Evolutionary conservation across 257 asterid species (phyloP), one percentile per base, ranked within the genome.

Genomic region (Salvia hispanica): DNA sequence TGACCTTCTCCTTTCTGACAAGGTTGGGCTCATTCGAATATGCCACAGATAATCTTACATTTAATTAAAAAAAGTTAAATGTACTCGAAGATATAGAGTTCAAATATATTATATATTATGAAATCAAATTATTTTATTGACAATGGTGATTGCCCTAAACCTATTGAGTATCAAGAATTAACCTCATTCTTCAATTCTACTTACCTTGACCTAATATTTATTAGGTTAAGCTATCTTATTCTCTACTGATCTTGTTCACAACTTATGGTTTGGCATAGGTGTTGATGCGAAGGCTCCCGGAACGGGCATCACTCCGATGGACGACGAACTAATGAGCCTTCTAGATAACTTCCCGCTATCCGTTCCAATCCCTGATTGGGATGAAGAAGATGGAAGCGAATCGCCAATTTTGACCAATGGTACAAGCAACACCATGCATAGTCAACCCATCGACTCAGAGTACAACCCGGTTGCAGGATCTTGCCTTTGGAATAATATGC

Each of bases 291-390:
- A 64, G 55, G 72, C 40, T 10, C n/a, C 77, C 0, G 62, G 31
- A 4, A 75, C 69, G 34, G 85, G 66, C 47, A 66, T 15, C 28
- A 48, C 70, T 42, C 66, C 65, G 0, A 60, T 76, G 77, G 95
- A 86, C 13, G 90, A 86, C 13, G 92, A 83, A 54, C 54, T 89
- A 42, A 54, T 79, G 76, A 72, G 79, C 57, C 83, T 89, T 42
- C 83, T 89, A 0, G 85, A 85, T 59, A 77, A 72, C 47, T 83
- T 82, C 28, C 96, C 95, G 2, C n/a, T 83, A 48, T 71, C 81
- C 1, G 87, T 74, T 5, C 83, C 84, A 7, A 76, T 85, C 58
- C 89, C 90, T 0, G 80, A 89, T 9, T 85, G 92, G 95, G 50
- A 73, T 36, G 80, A 76, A 55, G 82, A 34, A 16, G 66, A 77